Evolutionary conservation across 2,329 filamentous ascomycete genomes (phyloP).

Genomic region (Huntiella savannae): DNA sequence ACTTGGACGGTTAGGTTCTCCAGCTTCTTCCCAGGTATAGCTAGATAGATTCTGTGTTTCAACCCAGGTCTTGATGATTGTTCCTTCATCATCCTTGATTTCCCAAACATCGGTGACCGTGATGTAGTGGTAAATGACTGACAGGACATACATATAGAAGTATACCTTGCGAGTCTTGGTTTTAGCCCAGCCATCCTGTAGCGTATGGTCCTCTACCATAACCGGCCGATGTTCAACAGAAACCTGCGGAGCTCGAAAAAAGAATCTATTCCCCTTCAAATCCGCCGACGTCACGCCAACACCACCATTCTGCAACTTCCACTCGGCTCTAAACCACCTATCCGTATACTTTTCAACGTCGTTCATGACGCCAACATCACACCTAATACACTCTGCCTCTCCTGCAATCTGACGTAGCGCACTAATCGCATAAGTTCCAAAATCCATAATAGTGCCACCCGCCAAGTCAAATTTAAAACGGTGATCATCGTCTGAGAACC

Average conservation of each 20-base stretch:
- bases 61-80: constrained; percentile 14
- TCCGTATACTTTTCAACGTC: constrained; percentile 19
- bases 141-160: constrained; percentile 16
- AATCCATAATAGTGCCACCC: constrained; percentile 23
- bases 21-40: constrained; percentile 20
- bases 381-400: constrained; percentile 20
- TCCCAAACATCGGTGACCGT: constrained; percentile 20
- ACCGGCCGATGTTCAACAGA: constrained; percentile 13
- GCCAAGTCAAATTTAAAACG: constrained; percentile 24
- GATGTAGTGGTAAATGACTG: constrained; percentile 19
- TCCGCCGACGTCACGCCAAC: constrained; percentile 17
- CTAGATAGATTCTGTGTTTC: constrained; percentile 17
- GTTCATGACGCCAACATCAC: constrained; percentile 16
- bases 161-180: constrained; percentile 16
- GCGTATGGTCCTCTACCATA: constrained; percentile 10
- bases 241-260: constrained; percentile 13
- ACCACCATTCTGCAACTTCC: constrained; percentile 22
- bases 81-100: constrained; percentile 15
- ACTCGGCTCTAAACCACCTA: constrained; percentile 19
- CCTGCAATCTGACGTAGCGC: constrained; percentile 22
- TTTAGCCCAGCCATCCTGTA: constrained; percentile 14
- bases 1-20: constrained; percentile 15
- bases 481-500: constrained; percentile 23
- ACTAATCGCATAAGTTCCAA: constrained; percentile 23
- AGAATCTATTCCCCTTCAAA: constrained; percentile 3